Conservation (phyloP, 2,329 filamentous ascomycete species). For the Diaporthe velutina region DNA sequence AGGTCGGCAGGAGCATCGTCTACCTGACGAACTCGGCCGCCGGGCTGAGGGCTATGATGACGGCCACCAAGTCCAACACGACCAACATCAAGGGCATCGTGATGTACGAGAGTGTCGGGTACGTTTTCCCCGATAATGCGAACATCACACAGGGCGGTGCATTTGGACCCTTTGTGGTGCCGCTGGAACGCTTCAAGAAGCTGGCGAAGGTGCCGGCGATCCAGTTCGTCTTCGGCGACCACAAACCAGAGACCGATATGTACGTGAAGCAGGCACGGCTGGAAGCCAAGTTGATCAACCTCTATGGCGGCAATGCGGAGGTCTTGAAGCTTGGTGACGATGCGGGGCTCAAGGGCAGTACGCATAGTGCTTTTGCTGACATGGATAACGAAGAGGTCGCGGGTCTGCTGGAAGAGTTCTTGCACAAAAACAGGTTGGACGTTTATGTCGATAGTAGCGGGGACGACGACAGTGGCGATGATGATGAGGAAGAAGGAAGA, state of each 20-base stretch:
- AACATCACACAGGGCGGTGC: neutral
- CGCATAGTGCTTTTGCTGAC: conserved; percentile 8
- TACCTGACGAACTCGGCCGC: neutral
- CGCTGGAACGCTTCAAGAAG: neutral
- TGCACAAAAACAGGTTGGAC: neutral
- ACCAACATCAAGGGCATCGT: neutral
- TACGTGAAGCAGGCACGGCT: neutral
- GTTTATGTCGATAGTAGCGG: neutral
- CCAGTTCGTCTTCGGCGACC: neutral
- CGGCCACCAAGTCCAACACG: neutral
- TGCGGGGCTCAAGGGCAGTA: neutral
- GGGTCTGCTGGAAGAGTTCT: neutral
- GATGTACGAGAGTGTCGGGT: neutral
- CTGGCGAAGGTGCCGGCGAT: neutral
- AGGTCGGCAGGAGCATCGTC: neutral
- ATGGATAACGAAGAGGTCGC: conserved; percentile 7
- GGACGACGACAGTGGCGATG: neutral
- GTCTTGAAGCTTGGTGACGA: neutral
- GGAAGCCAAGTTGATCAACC: neutral
- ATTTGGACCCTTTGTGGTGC: neutral
- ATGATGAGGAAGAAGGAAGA: neutral
- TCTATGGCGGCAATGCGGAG: conserved; percentile 9
- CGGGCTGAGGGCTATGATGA: neutral
- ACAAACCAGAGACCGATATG: neutral
- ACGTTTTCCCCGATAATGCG: neutral